phyloP scores from a whole-genome alignment of 2,329 filamentous ascomycete genomes.

The Fusarium subglutinans region DNA sequence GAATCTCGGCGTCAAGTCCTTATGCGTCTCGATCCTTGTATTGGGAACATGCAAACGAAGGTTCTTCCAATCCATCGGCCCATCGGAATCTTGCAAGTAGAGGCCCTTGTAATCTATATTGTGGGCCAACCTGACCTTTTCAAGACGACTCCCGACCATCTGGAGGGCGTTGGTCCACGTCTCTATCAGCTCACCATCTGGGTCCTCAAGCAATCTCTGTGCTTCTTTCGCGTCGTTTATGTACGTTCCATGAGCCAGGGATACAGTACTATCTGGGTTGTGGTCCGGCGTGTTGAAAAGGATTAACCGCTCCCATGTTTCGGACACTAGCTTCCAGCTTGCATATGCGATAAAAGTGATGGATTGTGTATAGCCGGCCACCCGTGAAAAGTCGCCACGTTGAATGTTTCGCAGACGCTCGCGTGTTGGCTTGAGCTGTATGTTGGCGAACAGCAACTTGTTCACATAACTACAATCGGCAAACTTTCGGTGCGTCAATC shows the following conservation, averaged over 20 bases:
- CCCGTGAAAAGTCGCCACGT: not conserved
- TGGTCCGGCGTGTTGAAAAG: not conserved
- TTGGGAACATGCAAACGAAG: not conserved
- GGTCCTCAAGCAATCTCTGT: not conserved
- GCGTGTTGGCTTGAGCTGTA: not conserved
- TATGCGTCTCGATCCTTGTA: not conserved
- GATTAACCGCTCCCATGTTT: not conserved
- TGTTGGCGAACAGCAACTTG: not conserved
- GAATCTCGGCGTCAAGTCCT: not conserved
- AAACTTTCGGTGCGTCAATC: not conserved
- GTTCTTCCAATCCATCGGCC: not conserved
- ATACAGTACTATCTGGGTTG: rapidly evolving
- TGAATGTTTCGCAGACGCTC: not conserved
- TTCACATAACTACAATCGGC: not conserved
- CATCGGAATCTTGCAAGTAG: not conserved
- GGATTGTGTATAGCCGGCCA: not conserved
- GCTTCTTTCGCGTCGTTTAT: not conserved
- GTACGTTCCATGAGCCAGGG: not conserved
- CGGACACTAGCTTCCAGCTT: not conserved
- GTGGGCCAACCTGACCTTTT: not conserved
- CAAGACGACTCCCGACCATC: not conserved
- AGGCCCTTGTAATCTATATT: not conserved
- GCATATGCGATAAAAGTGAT: not conserved
- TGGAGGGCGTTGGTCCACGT: not conserved
- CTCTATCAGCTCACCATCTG: not conserved